Conservation (phyloP, 768 basidiomycete species). For the Serendipita sp. region DNA sequence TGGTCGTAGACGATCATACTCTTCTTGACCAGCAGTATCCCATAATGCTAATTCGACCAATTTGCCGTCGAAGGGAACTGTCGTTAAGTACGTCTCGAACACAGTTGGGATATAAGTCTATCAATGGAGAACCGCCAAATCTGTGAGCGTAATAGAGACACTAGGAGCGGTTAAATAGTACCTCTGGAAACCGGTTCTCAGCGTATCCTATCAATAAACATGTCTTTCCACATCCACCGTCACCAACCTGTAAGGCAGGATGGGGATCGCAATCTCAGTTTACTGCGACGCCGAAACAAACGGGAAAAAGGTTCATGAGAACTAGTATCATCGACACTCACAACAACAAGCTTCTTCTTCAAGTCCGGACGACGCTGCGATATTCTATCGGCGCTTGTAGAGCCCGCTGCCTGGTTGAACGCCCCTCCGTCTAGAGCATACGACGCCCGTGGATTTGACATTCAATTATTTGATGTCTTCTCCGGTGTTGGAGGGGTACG, state of each 20-base stretch:
- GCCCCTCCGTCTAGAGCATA: background rate
- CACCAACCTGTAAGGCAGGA: background rate
- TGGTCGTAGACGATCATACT: constrained; percentile 80
- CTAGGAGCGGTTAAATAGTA: constrained; percentile 18
- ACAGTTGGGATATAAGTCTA: constrained; percentile 88
- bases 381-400: background rate
- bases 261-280: constrained; percentile 11
- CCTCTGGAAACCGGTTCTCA: constrained; percentile 91
- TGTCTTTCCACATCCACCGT: constrained; percentile 69
- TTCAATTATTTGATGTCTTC: background rate
- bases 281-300: background rate
- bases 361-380: constrained; percentile 39
- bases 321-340: background rate
- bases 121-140: background rate
- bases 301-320: background rate
- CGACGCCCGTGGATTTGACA: background rate
- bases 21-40: constrained; percentile 96
- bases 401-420: background rate
- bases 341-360: constrained; percentile 74
- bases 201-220: constrained; percentile 94
- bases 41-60: constrained; percentile 91
- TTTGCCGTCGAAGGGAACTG: constrained; percentile 73
- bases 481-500: background rate
- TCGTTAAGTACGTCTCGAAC: constrained; percentile 86
- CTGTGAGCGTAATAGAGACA: constrained; percentile 9